Percentiles rank a stretch among this genome's conserved stretches.
Conservation (phyloP, 2,329 filamentous ascomycete genomes). For the Aspergillus chevalieri region DNA sequence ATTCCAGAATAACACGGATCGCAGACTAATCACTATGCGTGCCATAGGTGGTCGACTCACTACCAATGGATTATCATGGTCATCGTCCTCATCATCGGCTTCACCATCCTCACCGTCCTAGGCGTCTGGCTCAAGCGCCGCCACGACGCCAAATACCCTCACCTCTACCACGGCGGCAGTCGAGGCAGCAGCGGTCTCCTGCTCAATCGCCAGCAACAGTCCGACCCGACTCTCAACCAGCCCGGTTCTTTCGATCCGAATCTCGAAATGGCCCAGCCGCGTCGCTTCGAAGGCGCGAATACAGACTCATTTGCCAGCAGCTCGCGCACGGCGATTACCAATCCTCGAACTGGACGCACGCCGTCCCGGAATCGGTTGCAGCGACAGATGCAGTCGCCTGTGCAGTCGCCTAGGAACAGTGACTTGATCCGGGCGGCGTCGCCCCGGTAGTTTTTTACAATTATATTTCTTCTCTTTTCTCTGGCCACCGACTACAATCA, state of each 20-base stretch:
- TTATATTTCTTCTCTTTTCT: too few species aligned
- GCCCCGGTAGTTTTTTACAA: too few species aligned
- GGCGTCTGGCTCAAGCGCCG: slow-evolving; percentile 67
- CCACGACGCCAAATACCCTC: slow-evolving; percentile 57
- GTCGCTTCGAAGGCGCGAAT: slow-evolving; percentile 10
- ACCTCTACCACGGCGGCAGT: slow-evolving; percentile 22
- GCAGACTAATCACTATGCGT: background rate
- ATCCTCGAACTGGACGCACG: too few species aligned
- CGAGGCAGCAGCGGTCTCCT: slow-evolving; percentile 18
- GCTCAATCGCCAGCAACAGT: slow-evolving; percentile 8
- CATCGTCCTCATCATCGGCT: slow-evolving; percentile 64
- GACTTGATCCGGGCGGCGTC: too few species aligned
- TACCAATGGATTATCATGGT: slow-evolving; percentile 80
- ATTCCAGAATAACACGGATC: background rate
- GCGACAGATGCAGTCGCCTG: too few species aligned
- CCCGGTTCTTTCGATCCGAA: slow-evolving; percentile 2
- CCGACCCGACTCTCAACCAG: slow-evolving; percentile 9
- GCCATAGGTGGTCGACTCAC: slow-evolving; percentile 46
- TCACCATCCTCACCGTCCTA: slow-evolving; percentile 60
- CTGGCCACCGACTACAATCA: too few species aligned
- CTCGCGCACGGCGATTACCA: slow-evolving; percentile 21
- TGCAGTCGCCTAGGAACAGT: too few species aligned
- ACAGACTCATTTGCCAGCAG: slow-evolving; percentile 22
- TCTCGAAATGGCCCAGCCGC: slow-evolving; percentile 1
- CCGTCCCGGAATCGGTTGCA: too few species aligned